phyloP scores from a whole-genome alignment of 179 eudicot genomes.

The Beta lomatogona region DNA sequence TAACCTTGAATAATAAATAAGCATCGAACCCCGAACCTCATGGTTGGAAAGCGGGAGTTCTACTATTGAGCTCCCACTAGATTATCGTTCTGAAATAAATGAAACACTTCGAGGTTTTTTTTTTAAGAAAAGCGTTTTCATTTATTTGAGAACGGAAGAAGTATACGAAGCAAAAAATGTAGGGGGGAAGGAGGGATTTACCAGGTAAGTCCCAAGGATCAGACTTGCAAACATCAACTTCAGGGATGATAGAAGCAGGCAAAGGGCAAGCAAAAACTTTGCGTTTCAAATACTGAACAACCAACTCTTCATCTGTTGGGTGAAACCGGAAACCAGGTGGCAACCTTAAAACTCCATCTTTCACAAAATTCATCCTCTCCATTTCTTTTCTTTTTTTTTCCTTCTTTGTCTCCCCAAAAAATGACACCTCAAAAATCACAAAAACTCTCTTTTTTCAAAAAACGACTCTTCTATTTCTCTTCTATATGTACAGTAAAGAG shows the following conservation, averaged over 20 bases:
- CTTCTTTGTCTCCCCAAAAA: neutral
- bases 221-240: conserved; percentile 73
- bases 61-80: no score
- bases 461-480: neutral
- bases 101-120: no score
- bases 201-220: conserved; percentile 95
- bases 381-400: conserved; percentile 3
- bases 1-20: no score
- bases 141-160: no score
- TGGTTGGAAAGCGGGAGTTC: no score
- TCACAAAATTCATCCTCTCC: conserved; percentile 64
- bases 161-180: neutral
- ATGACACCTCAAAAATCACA: no score
- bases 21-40: no score
- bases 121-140: no score
- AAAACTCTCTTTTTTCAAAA: neutral
- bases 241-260: conserved; percentile 88
- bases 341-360: conserved; percentile 65
- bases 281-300: conserved; percentile 67
- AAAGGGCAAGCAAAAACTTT: conserved; percentile 63
- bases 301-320: conserved; percentile 92
- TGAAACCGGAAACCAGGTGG: conserved; percentile 93
- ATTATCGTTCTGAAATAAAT: no score
- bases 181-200: conserved; percentile 5
- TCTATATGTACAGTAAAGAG: neutral